Evolutionary conservation across 495 filamentous ascomycete species (phyloP).

Genomic region (Penicillium egyptiacum): DNA sequence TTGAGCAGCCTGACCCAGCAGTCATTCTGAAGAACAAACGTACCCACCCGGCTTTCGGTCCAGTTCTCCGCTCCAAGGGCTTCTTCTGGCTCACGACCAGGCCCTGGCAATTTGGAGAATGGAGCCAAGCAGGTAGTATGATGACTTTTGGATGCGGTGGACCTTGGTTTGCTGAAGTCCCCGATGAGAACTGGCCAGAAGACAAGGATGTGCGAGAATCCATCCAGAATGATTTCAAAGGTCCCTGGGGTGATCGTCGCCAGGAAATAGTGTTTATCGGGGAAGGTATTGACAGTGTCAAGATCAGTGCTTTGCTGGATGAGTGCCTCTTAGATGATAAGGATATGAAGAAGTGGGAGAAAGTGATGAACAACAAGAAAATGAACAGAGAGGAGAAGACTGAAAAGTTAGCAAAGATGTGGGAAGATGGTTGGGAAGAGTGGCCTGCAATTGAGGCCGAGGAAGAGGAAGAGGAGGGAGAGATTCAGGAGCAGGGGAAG

Average conservation of each 20-base stretch:
- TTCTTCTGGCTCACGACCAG: constrained; percentile 50
- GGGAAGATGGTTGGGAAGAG: constrained; percentile 59
- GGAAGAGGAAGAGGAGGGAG: constrained; percentile 35
- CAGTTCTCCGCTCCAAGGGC: constrained; percentile 49
- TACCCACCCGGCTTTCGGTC: constrained; percentile 39
- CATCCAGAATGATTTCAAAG: constrained; percentile 48
- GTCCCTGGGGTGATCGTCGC: constrained; percentile 57
- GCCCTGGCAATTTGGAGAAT: constrained; percentile 51
- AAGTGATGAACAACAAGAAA: constrained; percentile 45
- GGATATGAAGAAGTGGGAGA: constrained; percentile 53
- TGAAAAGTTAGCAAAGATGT: constrained; percentile 42
- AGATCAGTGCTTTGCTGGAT: constrained; percentile 46
- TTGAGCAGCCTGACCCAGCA: constrained; percentile 37
- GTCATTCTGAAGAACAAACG: constrained; percentile 47
- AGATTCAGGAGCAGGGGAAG: constrained; percentile 15
- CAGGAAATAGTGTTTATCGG: constrained; percentile 64
- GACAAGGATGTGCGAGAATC: constrained; percentile 43
- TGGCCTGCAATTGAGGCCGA: constrained; percentile 46
- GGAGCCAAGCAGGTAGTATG: constrained; percentile 62
- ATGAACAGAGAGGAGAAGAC: constrained; percentile 31
- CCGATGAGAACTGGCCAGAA: constrained; percentile 46
- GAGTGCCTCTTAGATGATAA: constrained; percentile 49
- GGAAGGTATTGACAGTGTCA: constrained; percentile 46
- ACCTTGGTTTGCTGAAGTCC: constrained; percentile 53
- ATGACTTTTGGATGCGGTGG: constrained; percentile 54